Percentiles rank a stretch among this genome's conserved stretches.
phyloP scores from a whole-genome alignment of 176 grass and related monocot genomes.

The Puya raimondii region DNA sequence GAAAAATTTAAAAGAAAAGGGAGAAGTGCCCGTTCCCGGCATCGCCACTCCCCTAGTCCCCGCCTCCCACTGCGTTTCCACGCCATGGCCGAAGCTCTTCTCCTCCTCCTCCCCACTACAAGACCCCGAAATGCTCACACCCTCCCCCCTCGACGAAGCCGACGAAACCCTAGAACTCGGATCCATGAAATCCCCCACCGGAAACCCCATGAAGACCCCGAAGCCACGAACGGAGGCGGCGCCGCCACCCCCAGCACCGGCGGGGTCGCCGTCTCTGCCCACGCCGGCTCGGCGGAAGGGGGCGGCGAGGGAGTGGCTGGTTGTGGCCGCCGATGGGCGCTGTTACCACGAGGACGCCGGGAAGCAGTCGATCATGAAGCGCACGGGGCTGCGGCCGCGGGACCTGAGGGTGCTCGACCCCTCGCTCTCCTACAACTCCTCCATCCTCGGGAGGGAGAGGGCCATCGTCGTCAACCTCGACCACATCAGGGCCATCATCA shows the following conservation, averaged over 20 bases:
- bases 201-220: slow-evolving; percentile 5
- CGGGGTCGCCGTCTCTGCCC: no score
- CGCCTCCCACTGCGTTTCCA: background rate
- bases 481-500: slow-evolving; percentile 55
- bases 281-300: background rate
- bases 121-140: background rate
- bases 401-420: slow-evolving; percentile 49
- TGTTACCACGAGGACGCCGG: slow-evolving; percentile 23
- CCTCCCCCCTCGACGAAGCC: background rate
- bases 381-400: slow-evolving; percentile 35
- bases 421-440: slow-evolving; percentile 32
- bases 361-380: slow-evolving; percentile 33
- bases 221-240: slow-evolving; percentile 1
- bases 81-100: background rate
- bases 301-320: slow-evolving; percentile 21
- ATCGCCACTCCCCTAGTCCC: slow-evolving; percentile 14
- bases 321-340: slow-evolving; percentile 16
- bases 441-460: slow-evolving; percentile 35
- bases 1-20: background rate
- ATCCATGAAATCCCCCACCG: background rate
- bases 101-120: background rate
- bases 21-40: background rate
- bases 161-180: background rate
- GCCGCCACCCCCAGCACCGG: background rate
- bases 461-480: slow-evolving; percentile 21